These are phyloP conservation scores for Lizanozyma gosingica DNA, from an alignment of 1,139 yeast genomes.

Conservation along the genomic window DNA sequence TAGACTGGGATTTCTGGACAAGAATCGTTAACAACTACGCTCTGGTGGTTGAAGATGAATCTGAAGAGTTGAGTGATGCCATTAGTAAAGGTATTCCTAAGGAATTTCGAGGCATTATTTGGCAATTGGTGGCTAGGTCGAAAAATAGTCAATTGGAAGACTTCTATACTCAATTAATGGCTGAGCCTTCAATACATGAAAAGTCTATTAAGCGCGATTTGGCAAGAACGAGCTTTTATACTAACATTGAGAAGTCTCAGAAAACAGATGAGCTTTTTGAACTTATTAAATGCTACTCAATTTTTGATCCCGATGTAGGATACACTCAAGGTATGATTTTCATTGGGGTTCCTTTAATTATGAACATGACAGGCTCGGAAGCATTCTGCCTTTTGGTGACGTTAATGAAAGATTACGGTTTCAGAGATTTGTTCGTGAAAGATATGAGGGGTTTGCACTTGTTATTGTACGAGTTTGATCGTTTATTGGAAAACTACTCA, in stretches of 20 bases:
- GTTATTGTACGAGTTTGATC: constrained; percentile 79
- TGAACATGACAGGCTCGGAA: constrained; percentile 78
- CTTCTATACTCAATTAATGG: constrained; percentile 44
- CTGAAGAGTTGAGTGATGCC: constrained; percentile 49
- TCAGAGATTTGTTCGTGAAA: constrained; percentile 70
- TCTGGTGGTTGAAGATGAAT: constrained; percentile 51
- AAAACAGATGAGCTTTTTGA: constrained; percentile 54
- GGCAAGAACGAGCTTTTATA: constrained; percentile 74
- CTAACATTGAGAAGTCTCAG: constrained; percentile 45
- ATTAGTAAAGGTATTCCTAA: constrained; percentile 74
- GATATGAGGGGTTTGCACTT: constrained; percentile 92
- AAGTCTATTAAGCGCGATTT: constrained; percentile 75
- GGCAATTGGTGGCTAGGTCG: constrained; percentile 87
- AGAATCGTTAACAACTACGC: constrained; percentile 67
- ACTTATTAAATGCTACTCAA: constrained; percentile 74
- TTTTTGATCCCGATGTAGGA: constrained; percentile 89
- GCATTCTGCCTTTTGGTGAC: constrained; percentile 75
- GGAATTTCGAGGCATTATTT: constrained; percentile 78
- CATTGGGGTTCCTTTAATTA: constrained; percentile 71
- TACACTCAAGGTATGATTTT: constrained; percentile 98
- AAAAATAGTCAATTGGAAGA: constrained; percentile 69
- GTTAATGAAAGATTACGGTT: constrained; percentile 75
- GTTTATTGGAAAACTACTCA: constrained; percentile 59
- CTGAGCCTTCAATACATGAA: constrained; percentile 56
- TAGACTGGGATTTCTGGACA: constrained; percentile 89